Conservation (phyloP, 768 basidiomycete genomes). For the Boletus sp. region DNA sequence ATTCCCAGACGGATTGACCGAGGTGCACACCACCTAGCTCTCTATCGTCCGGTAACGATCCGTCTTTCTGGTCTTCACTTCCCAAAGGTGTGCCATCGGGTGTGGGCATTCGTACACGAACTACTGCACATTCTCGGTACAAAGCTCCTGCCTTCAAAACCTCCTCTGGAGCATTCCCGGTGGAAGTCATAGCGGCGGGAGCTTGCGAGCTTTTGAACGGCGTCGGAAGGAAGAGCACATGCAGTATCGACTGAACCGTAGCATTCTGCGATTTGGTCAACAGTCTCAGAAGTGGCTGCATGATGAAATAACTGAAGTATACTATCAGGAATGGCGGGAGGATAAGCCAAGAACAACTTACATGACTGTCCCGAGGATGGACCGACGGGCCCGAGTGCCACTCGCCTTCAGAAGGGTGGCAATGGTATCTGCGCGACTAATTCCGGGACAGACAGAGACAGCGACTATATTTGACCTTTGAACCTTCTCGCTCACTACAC, state of each 20-base stretch:
- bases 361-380: constrained; percentile 46
- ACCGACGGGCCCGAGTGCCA: constrained; percentile 33
- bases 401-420: constrained; percentile 38
- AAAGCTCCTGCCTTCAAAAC: constrained; percentile 74
- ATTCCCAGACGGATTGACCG: constrained; percentile 74
- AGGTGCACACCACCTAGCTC: constrained; percentile 69
- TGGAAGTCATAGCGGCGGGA: constrained; percentile 2
- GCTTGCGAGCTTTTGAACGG: constrained; percentile 58
- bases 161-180: constrained; percentile 43
- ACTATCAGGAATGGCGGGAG: constrained; percentile 1
- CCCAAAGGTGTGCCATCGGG: constrained; percentile 18
- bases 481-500: constrained; percentile 38
- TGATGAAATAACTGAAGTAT: constrained; percentile 53
- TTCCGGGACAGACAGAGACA: constrained; percentile 70
- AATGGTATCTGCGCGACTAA: constrained; percentile 68
- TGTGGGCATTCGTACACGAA: constrained; percentile 40
- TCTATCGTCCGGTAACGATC: constrained; percentile 52
- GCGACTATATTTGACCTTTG: constrained; percentile 75
- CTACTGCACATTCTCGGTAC: constrained; percentile 73
- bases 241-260: constrained; percentile 74
- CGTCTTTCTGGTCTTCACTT: constrained; percentile 31
- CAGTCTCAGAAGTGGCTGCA: constrained; percentile 65
- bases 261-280: constrained; percentile 64
- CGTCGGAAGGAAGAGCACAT: constrained; percentile 77
- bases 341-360: constrained; percentile 30